Percentiles rank a stretch among this genome's conserved stretches.
Conservation (phyloP, 2,329 filamentous ascomycete species). For the Triangularia setosa region DNA sequence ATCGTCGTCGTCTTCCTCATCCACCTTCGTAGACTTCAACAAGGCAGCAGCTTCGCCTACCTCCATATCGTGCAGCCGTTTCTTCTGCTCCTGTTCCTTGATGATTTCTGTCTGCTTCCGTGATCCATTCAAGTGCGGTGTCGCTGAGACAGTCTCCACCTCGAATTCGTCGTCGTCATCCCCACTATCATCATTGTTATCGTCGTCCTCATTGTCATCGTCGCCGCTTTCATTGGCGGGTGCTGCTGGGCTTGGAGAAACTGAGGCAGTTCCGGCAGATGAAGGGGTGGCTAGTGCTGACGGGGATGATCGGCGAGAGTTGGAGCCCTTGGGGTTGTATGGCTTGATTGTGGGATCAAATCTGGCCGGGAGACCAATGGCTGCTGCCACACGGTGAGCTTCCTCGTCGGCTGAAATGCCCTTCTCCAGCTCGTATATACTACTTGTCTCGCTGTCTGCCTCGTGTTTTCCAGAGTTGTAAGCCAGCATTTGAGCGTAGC, state of each 20-base stretch:
- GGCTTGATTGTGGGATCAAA: conserved; percentile 64
- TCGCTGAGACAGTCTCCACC: conserved; percentile 38
- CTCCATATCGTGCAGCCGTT: conserved; percentile 57
- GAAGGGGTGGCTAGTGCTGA: conserved; percentile 7
- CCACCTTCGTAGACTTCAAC: conserved; percentile 27
- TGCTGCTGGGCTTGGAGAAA: conserved; percentile 22
- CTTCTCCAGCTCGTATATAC: conserved; percentile 52
- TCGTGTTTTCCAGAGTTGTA: conserved; percentile 56
- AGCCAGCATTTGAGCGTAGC: conserved; percentile 74
- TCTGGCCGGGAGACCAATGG: conserved; percentile 57
- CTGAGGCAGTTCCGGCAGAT: conserved; percentile 9
- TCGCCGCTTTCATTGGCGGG: conserved; percentile 38
- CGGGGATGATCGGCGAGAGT: conserved; percentile 18
- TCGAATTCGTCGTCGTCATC: conserved; percentile 41
- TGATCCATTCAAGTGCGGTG: conserved; percentile 34
- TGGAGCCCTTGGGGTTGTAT: conserved; percentile 31
- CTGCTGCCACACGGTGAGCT: conserved; percentile 60
- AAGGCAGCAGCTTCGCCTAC: conserved; percentile 54
- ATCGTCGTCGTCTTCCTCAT: conserved; percentile 30
- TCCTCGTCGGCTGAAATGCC: conserved; percentile 57
- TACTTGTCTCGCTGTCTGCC: conserved; percentile 52
- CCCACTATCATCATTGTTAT: conserved; percentile 29
- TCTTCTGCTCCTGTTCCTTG: conserved; percentile 41
- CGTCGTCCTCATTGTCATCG: conserved; percentile 39
- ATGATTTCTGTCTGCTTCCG: conserved; percentile 37